Base-by-base conservation (phyloP, 225 moss, liverwort and hornwort species). In the Pseudoscleropodium purum region DNA sequence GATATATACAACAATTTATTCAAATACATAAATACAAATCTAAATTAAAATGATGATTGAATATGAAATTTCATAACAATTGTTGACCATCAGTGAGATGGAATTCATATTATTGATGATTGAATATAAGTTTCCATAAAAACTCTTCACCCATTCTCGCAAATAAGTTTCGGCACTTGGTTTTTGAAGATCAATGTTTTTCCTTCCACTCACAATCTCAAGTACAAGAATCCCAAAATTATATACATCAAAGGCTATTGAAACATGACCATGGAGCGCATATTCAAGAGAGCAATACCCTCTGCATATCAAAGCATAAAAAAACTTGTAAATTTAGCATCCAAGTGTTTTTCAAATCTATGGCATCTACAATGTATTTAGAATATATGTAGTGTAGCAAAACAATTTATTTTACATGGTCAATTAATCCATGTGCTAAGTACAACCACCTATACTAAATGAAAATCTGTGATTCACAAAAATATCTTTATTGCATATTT, bases 341-440 rank as follows among this genome's bases (percentile, higher is more conserved):
- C 24, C 59, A 59, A 24, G 23, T 24, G 24, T 59, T 59, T 8
- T 10, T 47, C 10, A 47, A 7, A 47, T 47, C 8, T 47, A 47
- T 8, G 9, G 47, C 47, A 47, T 47, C 47, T 47, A 47, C 47
- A 47, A 47, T 47, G 47, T 47, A 47, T 74, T 30, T 7, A 9
- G 2, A 52, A 0, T 14, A 23, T 3, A 23, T 33, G 13, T 51
- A 12, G 4, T 21, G 2, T 23, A 52, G 14, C 0, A 19, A 76
- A 21, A 0, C 47, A 20, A 7, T 20, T 15, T 2, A 31, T 4
- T 51, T 19, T 11, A 49, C 0, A 31, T 47, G 6, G 11, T 11
- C 2, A 19, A 72, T 2, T 15, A 24, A 75, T 47, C 18, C 31
- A 43, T 26, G 29, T 18, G 0, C 18, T 47, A 51, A 11, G 4